A percentile compares a stretch with the other conserved stretches of the same genome.
Evolutionary conservation across 192 early-diverging fungal genomes (phyloP).

Genomic region (Funneliformis mosseae): DNA sequence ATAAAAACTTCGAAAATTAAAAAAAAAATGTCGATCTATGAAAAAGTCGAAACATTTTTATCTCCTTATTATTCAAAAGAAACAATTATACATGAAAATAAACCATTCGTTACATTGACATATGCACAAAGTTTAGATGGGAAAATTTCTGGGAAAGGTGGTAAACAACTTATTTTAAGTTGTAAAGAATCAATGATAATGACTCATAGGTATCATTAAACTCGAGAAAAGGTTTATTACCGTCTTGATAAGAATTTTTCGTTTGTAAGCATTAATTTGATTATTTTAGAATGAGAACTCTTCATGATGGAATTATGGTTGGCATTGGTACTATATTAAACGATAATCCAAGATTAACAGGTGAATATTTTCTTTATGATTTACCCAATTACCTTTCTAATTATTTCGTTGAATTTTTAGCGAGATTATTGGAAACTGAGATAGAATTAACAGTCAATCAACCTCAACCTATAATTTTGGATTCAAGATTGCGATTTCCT

Average conservation of each 20-base stretch:
- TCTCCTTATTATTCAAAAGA: background rate
- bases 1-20: too few relatives aligned
- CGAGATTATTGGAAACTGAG: conserved; percentile 29
- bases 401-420: background rate
- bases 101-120: conserved; percentile 76
- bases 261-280: background rate
- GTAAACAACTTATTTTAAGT: conserved; percentile 69
- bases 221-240: background rate
- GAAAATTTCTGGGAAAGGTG: conserved; percentile 62
- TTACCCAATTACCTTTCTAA: background rate
- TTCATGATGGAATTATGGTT: conserved; percentile 84
- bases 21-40: background rate
- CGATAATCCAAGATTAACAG: conserved; percentile 80
- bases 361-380: conserved; percentile 19
- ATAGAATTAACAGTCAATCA: conserved; percentile 39
- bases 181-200: conserved; percentile 72
- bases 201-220: conserved; percentile 65
- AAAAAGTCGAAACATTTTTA: background rate
- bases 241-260: background rate
- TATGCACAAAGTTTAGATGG: conserved; percentile 91
- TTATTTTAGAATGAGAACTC: conserved; percentile 56
- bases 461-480: conserved; percentile 82
- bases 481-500: conserved; percentile 69
- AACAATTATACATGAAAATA: background rate
- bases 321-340: conserved; percentile 80